A percentile compares a stretch with the other conserved stretches of the same genome.
These are phyloP conservation scores for Asterochloris erici DNA, from an alignment of 139 green algal species.

Conservation along the genomic window DNA sequence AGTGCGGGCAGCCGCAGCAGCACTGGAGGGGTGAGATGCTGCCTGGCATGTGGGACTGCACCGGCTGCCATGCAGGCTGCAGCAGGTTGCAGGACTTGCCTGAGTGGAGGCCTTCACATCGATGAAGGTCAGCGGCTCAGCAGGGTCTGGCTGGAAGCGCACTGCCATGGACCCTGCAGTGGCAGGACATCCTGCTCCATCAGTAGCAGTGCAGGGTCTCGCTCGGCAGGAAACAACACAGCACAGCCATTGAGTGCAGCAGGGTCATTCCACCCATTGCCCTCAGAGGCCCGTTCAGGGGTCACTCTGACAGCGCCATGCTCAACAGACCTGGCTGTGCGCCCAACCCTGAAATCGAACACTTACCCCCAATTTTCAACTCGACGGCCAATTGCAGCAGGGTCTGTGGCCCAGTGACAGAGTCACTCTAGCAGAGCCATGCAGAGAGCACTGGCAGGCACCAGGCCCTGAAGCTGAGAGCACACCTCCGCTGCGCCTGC, in stretches of 20 bases:
- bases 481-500: background rate
- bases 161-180: constrained; percentile 45
- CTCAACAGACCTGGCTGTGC: background rate
- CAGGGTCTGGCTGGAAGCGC: constrained; percentile 44
- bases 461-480: background rate
- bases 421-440: background rate
- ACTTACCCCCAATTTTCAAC: no score
- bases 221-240: background rate
- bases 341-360: no score
- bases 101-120: constrained; percentile 50
- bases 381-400: no score
- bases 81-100: background rate
- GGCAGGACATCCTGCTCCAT: background rate
- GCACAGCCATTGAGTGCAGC: background rate
- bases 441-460: background rate
- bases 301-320: background rate
- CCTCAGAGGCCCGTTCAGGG: no score
- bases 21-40: background rate
- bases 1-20: background rate
- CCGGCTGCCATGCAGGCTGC: background rate
- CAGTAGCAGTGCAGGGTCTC: background rate
- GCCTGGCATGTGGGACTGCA: background rate
- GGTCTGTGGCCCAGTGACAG: no score
- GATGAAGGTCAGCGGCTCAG: constrained; percentile 41
- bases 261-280: background rate